A percentile compares a stretch with the other conserved stretches of the same genome.
phyloP scores from a whole-genome alignment of 2,329 filamentous ascomycete species.

The Cordyceps tenuipes region DNA sequence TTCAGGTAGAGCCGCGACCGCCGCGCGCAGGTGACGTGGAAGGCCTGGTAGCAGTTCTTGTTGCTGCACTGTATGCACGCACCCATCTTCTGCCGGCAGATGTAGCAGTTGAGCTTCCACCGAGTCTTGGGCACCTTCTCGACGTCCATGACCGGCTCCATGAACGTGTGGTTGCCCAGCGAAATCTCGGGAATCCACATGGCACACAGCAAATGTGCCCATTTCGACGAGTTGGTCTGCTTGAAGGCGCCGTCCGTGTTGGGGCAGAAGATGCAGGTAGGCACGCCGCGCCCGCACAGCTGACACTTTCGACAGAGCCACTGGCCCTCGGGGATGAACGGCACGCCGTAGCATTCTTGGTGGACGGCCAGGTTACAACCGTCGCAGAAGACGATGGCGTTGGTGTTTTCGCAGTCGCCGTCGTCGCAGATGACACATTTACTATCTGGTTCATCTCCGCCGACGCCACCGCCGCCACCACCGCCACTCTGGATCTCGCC shows the following conservation, averaged over 20 bases:
- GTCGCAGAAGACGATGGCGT: conserved; percentile 98
- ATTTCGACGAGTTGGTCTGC: conserved; percentile 91
- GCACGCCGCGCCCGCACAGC: conserved; percentile 82
- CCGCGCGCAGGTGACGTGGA: conserved; percentile 92
- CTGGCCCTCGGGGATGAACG: conserved; percentile 96
- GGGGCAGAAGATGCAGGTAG: conserved; percentile 96
- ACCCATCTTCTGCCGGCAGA: conserved; percentile 95
- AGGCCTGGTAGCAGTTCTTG: conserved; percentile 93
- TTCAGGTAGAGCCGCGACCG: conserved; percentile 81
- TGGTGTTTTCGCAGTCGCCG: conserved; percentile 98
- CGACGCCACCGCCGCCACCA: neutral
- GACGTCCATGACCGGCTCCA: conserved; percentile 97
- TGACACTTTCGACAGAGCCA: conserved; percentile 98
- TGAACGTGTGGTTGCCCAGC: conserved; percentile 90
- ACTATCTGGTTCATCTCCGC: conserved; percentile 78
- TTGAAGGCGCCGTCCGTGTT: conserved; percentile 98
- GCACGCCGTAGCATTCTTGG: conserved; percentile 97
- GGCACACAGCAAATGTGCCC: conserved; percentile 91
- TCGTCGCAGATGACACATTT: conserved; percentile 98
- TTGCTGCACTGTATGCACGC: conserved; percentile 98
- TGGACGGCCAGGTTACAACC: conserved; percentile 96
- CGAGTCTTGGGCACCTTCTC: conserved; percentile 93
- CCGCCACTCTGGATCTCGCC: conserved; percentile 67
- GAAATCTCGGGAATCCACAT: conserved; percentile 99
- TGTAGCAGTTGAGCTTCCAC: conserved; percentile 92